Evolutionary conservation across 768 basidiomycete genomes (phyloP), one percentile per base, ranked within the genome.

Genomic region (Auricularia sp.): DNA sequence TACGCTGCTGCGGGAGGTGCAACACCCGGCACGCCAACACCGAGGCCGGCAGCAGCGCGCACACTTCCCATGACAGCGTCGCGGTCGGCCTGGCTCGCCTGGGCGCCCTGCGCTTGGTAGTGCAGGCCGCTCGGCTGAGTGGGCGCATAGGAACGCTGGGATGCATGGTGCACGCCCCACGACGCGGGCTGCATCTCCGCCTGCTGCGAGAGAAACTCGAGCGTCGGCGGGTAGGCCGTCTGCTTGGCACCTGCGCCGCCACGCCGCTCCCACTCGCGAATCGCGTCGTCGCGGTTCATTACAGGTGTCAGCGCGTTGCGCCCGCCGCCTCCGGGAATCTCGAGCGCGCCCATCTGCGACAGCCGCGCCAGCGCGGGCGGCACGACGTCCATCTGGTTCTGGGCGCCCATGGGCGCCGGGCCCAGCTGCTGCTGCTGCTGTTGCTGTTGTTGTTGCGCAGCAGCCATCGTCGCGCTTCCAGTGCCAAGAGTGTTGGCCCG

Each of bases 221-320:
- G 80, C 71, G 94, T 93, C 5, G 90, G 93, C 33, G 88, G 87
- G 71, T 88, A 85, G 16, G 85, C 83, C n/a, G 84, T 84, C 12
- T 79, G 75, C 67, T 76, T 71, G 1, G 84, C 80, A 70, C 88
- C 88, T 18, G 87, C 91, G 11, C 86, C 77, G 72, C 93, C 90
- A 66, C 94, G 79, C 68, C 93, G 77, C 75, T 98, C 97, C 96
- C 96, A 98, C 76, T 98, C 96, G 53, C 88, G 84, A 80, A 93
- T 89, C 54, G 91, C 89, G 67, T 99, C 96, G 68, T 98, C 96
- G 62, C 96, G 83, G 70, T 96, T 95, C 68, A 98, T 76, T 36
- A 97, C 94, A 2, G 96, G 96, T 14, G 93, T 97, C 74, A 97
- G 74, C 23, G 91, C 89, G 69, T 92, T 91, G 63, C 92, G 81